phyloP scores from a whole-genome alignment of 331 rosid genomes.

The Saraca asoca region DNA sequence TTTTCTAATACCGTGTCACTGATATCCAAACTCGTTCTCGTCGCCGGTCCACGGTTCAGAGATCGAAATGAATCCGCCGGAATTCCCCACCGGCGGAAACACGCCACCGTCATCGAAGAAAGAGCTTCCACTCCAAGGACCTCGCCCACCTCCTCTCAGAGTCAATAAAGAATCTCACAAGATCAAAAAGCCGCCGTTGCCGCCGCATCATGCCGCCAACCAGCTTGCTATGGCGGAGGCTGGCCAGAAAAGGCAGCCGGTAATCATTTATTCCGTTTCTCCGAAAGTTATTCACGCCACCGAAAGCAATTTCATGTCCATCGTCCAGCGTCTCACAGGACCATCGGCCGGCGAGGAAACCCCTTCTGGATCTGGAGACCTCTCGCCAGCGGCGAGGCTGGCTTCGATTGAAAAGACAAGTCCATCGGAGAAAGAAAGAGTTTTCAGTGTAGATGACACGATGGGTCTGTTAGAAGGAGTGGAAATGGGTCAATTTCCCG shows the following conservation, averaged over 20 bases:
- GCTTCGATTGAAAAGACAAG: slow-evolving; percentile 84
- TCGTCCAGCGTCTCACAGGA: slow-evolving; percentile 93
- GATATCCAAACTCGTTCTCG: neutral
- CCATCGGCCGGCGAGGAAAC: slow-evolving; percentile 39
- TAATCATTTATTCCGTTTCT: slow-evolving; percentile 82
- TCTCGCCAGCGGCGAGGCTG: slow-evolving; percentile 89
- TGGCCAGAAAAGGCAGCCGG: slow-evolving; percentile 51
- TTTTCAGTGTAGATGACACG: slow-evolving; percentile 31
- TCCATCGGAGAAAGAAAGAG: slow-evolving; percentile 59
- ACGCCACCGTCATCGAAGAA: slow-evolving; percentile 46
- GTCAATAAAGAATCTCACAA: slow-evolving; percentile 76
- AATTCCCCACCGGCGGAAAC: slow-evolving; percentile 28
- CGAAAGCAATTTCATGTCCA: slow-evolving; percentile 71
- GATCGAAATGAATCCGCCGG: slow-evolving; percentile 46
- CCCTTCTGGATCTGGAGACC: slow-evolving; percentile 45
- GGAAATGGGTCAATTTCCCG: slow-evolving; percentile 65
- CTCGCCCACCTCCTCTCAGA: slow-evolving; percentile 73
- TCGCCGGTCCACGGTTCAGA: neutral
- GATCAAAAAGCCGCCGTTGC: slow-evolving; percentile 79
- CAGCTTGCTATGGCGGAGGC: neutral
- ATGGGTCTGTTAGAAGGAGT: slow-evolving; percentile 45
- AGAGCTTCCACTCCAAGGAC: slow-evolving; percentile 77
- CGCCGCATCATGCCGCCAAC: slow-evolving; percentile 37
- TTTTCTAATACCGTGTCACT: no score
- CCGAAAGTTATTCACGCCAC: slow-evolving; percentile 72